Percentiles rank a stretch among this genome's conserved stretches.
These are phyloP conservation scores for Hippophae rhamnoides DNA, from an alignment of 306 rosid species.

Conservation along the genomic window DNA sequence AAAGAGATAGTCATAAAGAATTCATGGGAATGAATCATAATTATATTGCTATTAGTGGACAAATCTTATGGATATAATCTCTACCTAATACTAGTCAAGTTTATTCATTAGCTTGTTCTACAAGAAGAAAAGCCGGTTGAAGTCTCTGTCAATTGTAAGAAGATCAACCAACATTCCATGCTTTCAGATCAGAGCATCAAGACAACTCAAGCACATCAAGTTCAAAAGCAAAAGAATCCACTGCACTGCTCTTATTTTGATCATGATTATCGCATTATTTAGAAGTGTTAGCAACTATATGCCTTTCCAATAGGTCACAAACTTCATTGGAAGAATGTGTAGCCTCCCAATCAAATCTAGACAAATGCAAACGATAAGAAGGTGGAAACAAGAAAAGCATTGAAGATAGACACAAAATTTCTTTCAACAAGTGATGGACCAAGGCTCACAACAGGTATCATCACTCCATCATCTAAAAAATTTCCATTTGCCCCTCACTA, in stretches of 20 bases:
- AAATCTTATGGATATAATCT: neutral
- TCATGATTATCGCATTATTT: neutral
- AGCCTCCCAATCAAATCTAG: neutral
- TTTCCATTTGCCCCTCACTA: neutral
- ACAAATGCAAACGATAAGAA: no score
- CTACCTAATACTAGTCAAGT: neutral
- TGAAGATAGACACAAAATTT: no score
- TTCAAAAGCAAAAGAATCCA: neutral
- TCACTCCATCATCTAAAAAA: neutral
- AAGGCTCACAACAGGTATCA: neutral
- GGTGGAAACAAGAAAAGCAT: no score
- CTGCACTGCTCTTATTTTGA: neutral
- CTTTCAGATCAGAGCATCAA: neutral
- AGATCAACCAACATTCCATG: neutral
- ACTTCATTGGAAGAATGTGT: neutral
- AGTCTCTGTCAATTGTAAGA: neutral
- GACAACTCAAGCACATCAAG: neutral
- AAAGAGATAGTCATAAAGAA: no score
- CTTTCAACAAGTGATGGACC: no score
- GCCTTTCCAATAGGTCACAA: neutral
- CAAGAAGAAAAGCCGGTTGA: neutral
- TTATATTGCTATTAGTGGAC: neutral
- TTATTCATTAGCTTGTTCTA: neutral
- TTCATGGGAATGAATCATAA: neutral
- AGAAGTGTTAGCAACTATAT: neutral